Evolutionary conservation across 176 grass and related monocot genomes (phyloP).

Genomic region (Musa troglodytarum): DNA sequence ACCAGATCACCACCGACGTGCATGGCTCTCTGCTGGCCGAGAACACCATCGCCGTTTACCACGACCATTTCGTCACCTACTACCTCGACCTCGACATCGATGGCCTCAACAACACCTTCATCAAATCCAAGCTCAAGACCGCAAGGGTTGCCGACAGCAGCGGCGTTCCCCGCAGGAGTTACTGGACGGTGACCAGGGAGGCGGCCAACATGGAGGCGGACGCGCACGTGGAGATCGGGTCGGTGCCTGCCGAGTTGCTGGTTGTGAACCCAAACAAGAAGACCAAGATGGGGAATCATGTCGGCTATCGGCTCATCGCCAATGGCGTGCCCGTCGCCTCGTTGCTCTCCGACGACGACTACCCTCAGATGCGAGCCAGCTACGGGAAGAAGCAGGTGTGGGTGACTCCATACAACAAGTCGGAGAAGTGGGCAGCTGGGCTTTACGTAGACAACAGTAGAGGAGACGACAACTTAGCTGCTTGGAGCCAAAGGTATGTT

Average conservation of each 20-base stretch:
- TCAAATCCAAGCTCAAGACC: conserved; percentile 40
- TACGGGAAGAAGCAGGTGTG: conserved; percentile 74
- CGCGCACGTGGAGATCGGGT: conserved; percentile 32
- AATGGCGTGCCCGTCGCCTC: conserved; percentile 36
- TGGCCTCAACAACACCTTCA: conserved; percentile 25
- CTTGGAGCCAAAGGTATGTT: conserved; percentile 38
- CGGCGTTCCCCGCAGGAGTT: conserved; percentile 35
- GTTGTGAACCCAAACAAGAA: conserved; percentile 54
- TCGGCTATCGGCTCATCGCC: conserved; percentile 47
- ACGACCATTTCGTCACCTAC: conserved; percentile 38
- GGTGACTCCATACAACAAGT: conserved; percentile 64
- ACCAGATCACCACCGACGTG: conserved; percentile 6
- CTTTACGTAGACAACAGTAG: conserved; percentile 71
- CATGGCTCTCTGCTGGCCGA: conserved; percentile 30
- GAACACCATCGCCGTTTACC: conserved; percentile 29
- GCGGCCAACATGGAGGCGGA: conserved; percentile 51
- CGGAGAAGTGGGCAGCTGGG: conserved; percentile 72
- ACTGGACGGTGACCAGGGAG: conserved; percentile 59
- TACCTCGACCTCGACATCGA: conserved; percentile 35
- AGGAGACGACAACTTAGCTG: conserved; percentile 50
- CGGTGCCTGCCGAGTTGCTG: conserved; percentile 36
- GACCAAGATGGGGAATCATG: conserved; percentile 45
- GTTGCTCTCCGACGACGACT: conserved; percentile 57
- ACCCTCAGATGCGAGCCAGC: conserved; percentile 47
- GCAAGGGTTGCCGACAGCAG: neutral